Conservation (phyloP, 176 grass and related monocot species). For the Pharus latifolius region DNA sequence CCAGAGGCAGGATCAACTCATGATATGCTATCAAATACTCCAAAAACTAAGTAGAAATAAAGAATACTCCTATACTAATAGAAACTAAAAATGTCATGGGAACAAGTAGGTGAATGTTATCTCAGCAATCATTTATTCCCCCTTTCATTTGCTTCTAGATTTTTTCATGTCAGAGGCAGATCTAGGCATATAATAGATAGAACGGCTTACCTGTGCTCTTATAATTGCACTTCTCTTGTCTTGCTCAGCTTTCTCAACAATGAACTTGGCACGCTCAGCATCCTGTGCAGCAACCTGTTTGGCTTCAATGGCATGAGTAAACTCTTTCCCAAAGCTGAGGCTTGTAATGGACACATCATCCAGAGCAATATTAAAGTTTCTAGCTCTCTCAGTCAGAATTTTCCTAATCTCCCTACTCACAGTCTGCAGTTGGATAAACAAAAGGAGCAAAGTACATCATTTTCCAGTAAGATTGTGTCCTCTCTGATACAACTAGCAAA, state of each 20-base stretch:
- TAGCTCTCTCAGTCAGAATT: slow-evolving; percentile 85
- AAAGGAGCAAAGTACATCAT: neutral
- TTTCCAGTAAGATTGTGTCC: neutral
- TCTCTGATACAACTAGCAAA: neutral
- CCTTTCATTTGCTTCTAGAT: neutral
- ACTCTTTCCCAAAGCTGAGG: slow-evolving; percentile 88
- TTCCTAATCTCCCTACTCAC: slow-evolving; percentile 98
- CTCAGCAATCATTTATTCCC: neutral
- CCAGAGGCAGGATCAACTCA: neutral
- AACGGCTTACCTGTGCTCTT: slow-evolving; percentile 47
- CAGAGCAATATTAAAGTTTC: slow-evolving; percentile 83
- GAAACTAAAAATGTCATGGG: no score
- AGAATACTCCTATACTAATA: no score
- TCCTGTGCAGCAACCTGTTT: slow-evolving; percentile 97
- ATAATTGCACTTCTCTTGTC: slow-evolving; percentile 77
- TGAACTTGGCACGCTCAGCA: slow-evolving; percentile 80
- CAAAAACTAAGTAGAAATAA: neutral
- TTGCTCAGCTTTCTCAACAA: slow-evolving; percentile 85
- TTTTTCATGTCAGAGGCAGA: neutral
- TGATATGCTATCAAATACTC: neutral
- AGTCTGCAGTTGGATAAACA: slow-evolving; percentile 37
- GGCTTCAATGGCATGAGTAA: slow-evolving; percentile 91
- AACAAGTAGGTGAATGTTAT: no score
- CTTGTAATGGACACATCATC: slow-evolving; percentile 97
- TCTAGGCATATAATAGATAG: neutral